These are phyloP conservation scores for Vitis cinerea DNA, from an alignment of 164 flowering plant species.

Conservation along the genomic window DNA sequence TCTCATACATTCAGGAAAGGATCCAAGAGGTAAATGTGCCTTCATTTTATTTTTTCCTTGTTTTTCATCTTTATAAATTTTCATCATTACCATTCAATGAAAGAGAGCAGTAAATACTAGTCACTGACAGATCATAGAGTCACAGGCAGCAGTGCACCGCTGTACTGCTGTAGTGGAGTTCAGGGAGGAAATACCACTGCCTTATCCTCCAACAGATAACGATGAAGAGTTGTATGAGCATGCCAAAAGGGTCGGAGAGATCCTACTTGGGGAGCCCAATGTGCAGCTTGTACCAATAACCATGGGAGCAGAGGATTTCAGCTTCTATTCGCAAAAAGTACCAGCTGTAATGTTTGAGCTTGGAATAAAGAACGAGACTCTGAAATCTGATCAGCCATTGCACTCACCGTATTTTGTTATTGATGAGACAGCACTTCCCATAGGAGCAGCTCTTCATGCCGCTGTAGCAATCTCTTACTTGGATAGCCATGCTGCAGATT, in stretches of 20 bases:
- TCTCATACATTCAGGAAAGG: conserved; percentile 20
- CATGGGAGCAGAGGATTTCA: conserved; percentile 34
- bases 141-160: conserved; percentile 28
- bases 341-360: conserved; percentile 22
- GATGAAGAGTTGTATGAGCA: conserved; percentile 28
- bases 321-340: conserved; percentile 23
- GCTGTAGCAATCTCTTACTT: conserved; percentile 32
- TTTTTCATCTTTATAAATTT: not conserved
- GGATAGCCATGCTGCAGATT: conserved; percentile 7
- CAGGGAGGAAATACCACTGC: conserved; percentile 23
- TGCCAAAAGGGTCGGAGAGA: conserved; percentile 20
- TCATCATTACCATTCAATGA: not conserved
- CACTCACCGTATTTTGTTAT: conserved; percentile 34
- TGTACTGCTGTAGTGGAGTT: conserved; percentile 27
- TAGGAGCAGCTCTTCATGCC: conserved; percentile 40
- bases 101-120: not conserved
- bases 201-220: conserved; percentile 26
- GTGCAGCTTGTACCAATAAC: conserved; percentile 21
- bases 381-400: conserved; percentile 17
- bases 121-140: conserved; percentile 20
- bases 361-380: conserved; percentile 21
- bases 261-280: conserved; percentile 22
- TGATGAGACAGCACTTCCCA: conserved; percentile 37
- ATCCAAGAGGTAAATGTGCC: conserved; percentile 29
- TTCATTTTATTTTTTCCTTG: not conserved